Percentiles rank a stretch among this genome's conserved stretches.
Conservation (phyloP, 208 protist genomes). For the Leishmania arabica region DNA sequence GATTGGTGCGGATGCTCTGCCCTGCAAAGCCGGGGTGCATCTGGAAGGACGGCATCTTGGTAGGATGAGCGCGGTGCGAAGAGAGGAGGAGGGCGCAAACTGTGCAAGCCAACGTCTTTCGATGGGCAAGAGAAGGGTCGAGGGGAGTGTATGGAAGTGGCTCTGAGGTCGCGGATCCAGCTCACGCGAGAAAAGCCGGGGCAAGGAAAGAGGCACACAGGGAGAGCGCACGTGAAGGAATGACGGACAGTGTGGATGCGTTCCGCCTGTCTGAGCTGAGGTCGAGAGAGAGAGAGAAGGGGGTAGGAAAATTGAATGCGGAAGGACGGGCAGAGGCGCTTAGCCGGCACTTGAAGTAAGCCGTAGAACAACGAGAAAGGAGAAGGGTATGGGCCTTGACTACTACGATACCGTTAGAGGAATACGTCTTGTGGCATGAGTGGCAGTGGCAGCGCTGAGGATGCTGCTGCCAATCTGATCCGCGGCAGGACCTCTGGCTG, state of each 20-base stretch:
- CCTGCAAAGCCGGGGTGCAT: slow-evolving; percentile 87
- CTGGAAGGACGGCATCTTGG: slow-evolving; percentile 83
- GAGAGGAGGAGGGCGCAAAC: not conserved
- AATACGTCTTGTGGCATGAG: not conserved
- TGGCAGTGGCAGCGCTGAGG: not conserved
- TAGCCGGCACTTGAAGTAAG: not conserved
- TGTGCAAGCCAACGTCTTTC: not conserved
- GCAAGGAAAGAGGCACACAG: not conserved
- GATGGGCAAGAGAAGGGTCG: not conserved
- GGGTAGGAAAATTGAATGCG: not conserved
- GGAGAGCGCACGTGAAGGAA: no score
- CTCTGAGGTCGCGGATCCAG: not conserved
- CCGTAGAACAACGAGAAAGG: not conserved
- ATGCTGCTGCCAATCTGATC: not conserved
- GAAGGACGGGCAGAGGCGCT: not conserved
- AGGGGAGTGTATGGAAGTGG: not conserved
- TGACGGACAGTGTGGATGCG: not conserved
- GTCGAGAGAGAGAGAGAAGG: not conserved
- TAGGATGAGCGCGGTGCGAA: not conserved
- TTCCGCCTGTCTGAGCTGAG: not conserved
- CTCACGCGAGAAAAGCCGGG: not conserved
- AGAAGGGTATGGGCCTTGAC: not conserved
- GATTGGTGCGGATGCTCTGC: slow-evolving; percentile 82
- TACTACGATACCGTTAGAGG: not conserved
- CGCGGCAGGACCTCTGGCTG: not conserved